Evolutionary conservation across 2,329 filamentous ascomycete genomes (phyloP), one percentile per base, ranked within the genome.

Genomic region (Gaeumannomyces tritici): DNA sequence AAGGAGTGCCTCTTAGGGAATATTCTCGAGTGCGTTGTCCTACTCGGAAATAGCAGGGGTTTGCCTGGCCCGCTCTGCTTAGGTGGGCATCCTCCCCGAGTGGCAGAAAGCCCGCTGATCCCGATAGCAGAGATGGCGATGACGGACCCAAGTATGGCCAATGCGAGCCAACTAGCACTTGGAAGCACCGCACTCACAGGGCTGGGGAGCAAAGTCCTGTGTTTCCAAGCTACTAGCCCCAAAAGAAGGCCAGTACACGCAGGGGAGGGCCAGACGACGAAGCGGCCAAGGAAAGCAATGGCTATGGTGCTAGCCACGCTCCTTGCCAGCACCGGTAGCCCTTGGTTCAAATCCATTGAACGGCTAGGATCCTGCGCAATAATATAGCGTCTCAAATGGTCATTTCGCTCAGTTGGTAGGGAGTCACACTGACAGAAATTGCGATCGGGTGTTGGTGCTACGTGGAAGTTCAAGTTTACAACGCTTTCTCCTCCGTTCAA

Each of bases 1-100:
- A 93, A 92, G 0, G 80, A 80, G 70, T 91, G 86, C 63, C 81
- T 83, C 69, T 84, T 80, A 0, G 89, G 89, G 63, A 88, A 86
- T n/a, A 88, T 70, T 24, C 89, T 79, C 4, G 81, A 76, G 70
- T 92, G 89, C 2, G 80, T 85, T 18, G 86, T 90, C 57, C 76
- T 78, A 67, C 85, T 85, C 9, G 88, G 87, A 55, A 91, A 83
- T 15, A 92, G 73, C 62, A 85, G 73, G 3, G 83, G 80, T 61
- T 73, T 72, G 12, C 68, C 71, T 0, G 68, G 70, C 2, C 71
- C 72, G 27, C 66, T 61, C 69, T 67, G 70, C 15, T 24, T 54
- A 8, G 55, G 31, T 8, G 55, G 55, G 9, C 59, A 47, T 2
- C 18, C n/a, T 31, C 35, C 26, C 42, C 33, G 33, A 12, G 18